phyloP scores from a whole-genome alignment of 2,329 filamentous ascomycete species.

The Aspergillus sp. region DNA sequence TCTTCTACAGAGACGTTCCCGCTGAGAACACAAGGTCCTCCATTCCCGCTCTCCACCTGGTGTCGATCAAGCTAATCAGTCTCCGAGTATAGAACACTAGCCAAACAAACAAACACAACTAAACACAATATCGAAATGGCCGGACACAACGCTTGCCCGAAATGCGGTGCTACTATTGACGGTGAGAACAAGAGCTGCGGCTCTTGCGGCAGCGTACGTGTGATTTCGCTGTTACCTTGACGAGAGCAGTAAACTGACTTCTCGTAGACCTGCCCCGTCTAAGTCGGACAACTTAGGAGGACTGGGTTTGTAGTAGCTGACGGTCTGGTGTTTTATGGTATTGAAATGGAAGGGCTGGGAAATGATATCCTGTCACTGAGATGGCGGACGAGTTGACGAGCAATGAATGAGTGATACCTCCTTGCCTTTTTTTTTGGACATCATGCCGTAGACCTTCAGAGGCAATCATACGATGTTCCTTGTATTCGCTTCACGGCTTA shows the following conservation, averaged over 20 bases:
- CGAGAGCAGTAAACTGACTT: neutral
- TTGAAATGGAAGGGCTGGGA: neutral
- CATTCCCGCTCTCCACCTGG: neutral
- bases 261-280: slow-evolving; percentile 24
- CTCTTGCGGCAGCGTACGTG: slow-evolving; percentile 28
- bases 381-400: slow-evolving; percentile 7
- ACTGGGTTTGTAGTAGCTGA: neutral
- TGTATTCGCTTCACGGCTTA: slow-evolving; percentile 3
- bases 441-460: neutral
- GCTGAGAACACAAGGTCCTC: neutral
- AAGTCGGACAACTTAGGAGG: neutral
- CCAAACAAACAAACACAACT: neutral
- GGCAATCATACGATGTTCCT: slow-evolving; percentile 12
- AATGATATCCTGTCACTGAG: neutral
- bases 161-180: slow-evolving; percentile 25
- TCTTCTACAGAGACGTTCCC: neutral
- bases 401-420: slow-evolving; percentile 10
- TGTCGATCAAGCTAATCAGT: neutral
- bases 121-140: slow-evolving; percentile 16
- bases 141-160: slow-evolving; percentile 26
- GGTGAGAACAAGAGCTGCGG: slow-evolving; percentile 29
- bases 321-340: no score
- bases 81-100: neutral
- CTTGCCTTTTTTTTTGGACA: neutral
- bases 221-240: neutral